Percentiles rank a stretch among this genome's conserved stretches.
Evolutionary conservation across 257 asterid species (phyloP).

Genomic region (Fraxinus anomala): DNA sequence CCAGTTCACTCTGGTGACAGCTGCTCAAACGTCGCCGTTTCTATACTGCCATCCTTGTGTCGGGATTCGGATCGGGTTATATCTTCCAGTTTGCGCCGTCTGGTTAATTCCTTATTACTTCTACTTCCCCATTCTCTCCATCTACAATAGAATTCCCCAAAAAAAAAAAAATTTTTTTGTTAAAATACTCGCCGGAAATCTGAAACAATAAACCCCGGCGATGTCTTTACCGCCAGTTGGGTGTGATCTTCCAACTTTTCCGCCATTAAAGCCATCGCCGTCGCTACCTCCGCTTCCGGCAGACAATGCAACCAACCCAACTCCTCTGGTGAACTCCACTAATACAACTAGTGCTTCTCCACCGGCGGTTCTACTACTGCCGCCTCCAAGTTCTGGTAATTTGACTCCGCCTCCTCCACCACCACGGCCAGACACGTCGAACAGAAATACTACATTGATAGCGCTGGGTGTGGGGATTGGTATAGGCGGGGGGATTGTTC

Average conservation of each 20-base stretch:
- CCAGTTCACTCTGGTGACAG: constrained; percentile 19
- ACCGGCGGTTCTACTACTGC: constrained; percentile 29
- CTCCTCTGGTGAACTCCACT: neutral
- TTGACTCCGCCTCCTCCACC: constrained; percentile 15
- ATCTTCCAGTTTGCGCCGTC: neutral
- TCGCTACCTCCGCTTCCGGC: constrained; percentile 12
- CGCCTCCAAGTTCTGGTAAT: constrained; percentile 40
- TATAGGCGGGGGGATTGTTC: constrained; percentile 74
- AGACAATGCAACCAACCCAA: constrained; percentile 15
- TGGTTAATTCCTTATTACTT: neutral
- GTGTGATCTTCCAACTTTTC: constrained; percentile 29
- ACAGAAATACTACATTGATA: constrained; percentile 41
- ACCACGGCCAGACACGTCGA: constrained; percentile 31
- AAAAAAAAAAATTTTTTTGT: neutral
- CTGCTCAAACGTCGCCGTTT: constrained; percentile 39
- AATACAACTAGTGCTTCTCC: constrained; percentile 35
- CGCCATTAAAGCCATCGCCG: constrained; percentile 34
- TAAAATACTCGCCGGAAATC: constrained; percentile 9
- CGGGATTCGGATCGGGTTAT: neutral
- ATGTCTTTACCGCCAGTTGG: constrained; percentile 46
- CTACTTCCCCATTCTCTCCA: neutral
- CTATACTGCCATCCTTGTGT: constrained; percentile 20
- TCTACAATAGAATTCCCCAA: neutral
- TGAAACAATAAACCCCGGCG: constrained; percentile 26
- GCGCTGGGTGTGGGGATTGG: constrained; percentile 89